Conservation (phyloP, 2,329 filamentous ascomycete genomes). For the Colletotrichum filicis region DNA sequence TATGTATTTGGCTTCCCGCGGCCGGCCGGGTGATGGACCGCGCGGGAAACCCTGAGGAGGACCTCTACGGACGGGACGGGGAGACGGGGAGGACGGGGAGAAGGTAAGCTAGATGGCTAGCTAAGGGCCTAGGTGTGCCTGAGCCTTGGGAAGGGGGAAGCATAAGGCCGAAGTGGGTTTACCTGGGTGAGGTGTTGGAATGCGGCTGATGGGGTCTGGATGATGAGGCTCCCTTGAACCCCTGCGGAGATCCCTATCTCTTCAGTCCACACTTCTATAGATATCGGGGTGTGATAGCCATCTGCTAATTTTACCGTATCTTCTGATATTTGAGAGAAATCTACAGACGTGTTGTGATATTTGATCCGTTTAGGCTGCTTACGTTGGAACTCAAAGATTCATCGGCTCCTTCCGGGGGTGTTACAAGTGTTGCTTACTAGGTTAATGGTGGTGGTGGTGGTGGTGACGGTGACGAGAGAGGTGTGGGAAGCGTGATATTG, state of each 20-base stretch:
- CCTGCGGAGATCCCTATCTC: constrained; percentile 1
- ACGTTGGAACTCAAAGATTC: not conserved
- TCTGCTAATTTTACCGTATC: accelerated
- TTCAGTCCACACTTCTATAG: not conserved
- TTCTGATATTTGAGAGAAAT: not conserved
- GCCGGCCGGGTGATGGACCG: not conserved
- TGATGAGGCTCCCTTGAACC: constrained; percentile 14
- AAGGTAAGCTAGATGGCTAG: not conserved
- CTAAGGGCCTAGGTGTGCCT: not conserved
- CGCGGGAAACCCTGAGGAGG: not conserved
- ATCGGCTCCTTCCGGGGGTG: not conserved
- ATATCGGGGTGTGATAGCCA: not conserved
- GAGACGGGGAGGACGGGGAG: not conserved
- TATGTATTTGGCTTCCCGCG: not conserved
- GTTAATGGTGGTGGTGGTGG: not conserved
- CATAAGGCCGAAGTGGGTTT: not conserved
- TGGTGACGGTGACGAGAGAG: not conserved
- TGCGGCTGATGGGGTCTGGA: constrained; percentile 12
- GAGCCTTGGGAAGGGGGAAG: not conserved
- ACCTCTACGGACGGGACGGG: not conserved
- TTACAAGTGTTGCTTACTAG: not conserved
- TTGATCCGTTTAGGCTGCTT: not conserved
- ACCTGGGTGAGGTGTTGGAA: not conserved
- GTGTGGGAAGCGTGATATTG: not conserved
- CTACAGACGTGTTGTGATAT: not conserved